Base-by-base conservation (phyloP, 2,329 filamentous ascomycete genomes). In the Nemania diffusa region DNA sequence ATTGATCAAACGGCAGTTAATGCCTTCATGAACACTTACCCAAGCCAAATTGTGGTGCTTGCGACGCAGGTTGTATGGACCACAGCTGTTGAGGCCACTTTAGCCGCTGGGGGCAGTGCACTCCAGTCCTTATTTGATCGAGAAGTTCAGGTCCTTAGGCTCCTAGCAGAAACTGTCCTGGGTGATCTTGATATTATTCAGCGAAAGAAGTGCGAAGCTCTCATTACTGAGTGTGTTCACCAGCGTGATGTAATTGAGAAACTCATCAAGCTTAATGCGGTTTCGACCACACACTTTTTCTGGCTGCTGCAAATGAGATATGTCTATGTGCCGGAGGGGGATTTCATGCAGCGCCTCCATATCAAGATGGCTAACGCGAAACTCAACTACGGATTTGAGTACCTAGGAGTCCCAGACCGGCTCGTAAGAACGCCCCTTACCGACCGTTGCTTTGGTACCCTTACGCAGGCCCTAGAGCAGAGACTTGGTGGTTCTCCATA, bases 221-320 rank as follows among this genome's bases (percentile, higher is more conserved):
- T 99, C 72, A 99, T 99, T 77, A 99, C 97, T 0, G 97, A 99
- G 79, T 98, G 96, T 77, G 96, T 99, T 15, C 96, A 99, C 78
- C 97, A 99, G 80, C 92, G 96, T 68, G 96, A 99, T 79, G 88
- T 91, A 20, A 96, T 98, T 71, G 91, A 95, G 76, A 97, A 93
- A 79, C 88, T 99, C 27, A 87, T 94, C 55, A 87, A 91, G 52
- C 84, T 88, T 52, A 91, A 91, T 64, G 96, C 96, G 27, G 88
- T 85, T 58, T 89, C 90, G 8, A 85, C 93, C 17, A 91, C 87
- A 20, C 92, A 99, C 78, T 94, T 97, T 78, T 82, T 97, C 71
- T 99, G 96, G 96, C 88, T 97, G 58, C 84, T 98, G 40, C 94
- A 97, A 79, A 99, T 99, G 96, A 92, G 96, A 72, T 99, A 98